These are phyloP conservation scores for Stereocaulon alpinum DNA, from an alignment of 495 filamentous ascomycete genomes.

Conservation along the genomic window DNA sequence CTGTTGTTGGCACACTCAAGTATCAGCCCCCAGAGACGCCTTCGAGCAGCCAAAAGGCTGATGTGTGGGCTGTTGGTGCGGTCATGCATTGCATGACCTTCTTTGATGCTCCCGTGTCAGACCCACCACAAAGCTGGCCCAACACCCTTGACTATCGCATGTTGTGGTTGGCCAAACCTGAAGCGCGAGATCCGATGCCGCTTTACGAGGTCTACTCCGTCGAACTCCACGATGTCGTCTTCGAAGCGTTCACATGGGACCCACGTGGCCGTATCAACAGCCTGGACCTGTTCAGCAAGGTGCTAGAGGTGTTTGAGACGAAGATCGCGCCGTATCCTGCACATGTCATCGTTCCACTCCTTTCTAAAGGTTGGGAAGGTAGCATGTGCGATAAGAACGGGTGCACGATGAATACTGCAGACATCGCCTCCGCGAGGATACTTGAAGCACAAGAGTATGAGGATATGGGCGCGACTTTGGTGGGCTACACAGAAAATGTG, in stretches of 20 bases:
- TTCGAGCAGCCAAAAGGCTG: background rate
- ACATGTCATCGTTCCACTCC: background rate
- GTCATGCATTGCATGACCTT: constrained; percentile 10
- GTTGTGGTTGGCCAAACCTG: background rate
- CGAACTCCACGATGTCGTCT: constrained; percentile 5
- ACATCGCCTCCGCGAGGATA: too few relatives aligned
- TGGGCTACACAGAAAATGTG: too few relatives aligned
- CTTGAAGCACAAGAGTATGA: background rate
- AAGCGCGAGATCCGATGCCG: background rate
- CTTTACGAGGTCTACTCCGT: background rate
- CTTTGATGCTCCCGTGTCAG: background rate
- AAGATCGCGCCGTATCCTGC: background rate
- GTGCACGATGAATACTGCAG: background rate
- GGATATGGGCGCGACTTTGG: too few relatives aligned
- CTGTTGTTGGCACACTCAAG: background rate
- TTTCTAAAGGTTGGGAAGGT: background rate
- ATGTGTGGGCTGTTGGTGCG: constrained; percentile 15
- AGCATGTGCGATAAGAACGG: constrained; percentile 8
- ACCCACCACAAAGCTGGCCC: background rate
- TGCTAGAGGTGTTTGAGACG: background rate
- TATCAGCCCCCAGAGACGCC: constrained; percentile 14
- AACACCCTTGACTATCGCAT: background rate
- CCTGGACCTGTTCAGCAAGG: background rate
- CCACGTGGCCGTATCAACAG: background rate
- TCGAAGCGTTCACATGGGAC: background rate